Conservation (phyloP, 208 protist species). For the Acanthamoeba healyi region DNA sequence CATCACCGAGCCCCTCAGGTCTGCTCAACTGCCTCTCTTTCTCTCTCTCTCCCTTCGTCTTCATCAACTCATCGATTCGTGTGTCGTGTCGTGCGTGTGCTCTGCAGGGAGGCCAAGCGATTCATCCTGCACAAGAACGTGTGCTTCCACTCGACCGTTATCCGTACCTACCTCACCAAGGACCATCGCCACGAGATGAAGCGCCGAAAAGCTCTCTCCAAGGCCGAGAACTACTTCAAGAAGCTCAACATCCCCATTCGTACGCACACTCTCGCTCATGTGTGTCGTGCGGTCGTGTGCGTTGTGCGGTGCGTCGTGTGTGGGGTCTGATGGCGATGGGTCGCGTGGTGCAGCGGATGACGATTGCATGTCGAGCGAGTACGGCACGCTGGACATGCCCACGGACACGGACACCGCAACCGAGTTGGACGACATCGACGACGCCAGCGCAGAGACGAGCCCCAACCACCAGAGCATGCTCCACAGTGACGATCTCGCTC, state of each 20-base stretch:
- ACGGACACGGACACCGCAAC: background rate
- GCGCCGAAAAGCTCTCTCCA: slow-evolving; percentile 43
- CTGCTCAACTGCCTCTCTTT: background rate
- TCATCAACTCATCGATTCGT: background rate
- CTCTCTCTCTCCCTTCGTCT: background rate
- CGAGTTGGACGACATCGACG: slow-evolving; percentile 1
- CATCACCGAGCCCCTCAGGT: slow-evolving; percentile 24
- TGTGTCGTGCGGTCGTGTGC: background rate
- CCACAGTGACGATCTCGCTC: too few relatives aligned
- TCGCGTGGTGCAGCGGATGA: background rate
- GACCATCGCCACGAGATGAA: slow-evolving; percentile 44
- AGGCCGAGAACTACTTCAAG: slow-evolving; percentile 48
- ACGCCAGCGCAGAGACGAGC: background rate
- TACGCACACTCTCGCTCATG: background rate
- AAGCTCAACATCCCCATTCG: slow-evolving; percentile 38
- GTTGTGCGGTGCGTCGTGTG: background rate
- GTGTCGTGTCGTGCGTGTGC: background rate
- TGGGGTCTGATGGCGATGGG: background rate
- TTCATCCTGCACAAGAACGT: slow-evolving; percentile 50
- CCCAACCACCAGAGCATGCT: background rate
- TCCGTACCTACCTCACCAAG: slow-evolving; percentile 35
- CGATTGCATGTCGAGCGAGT: slow-evolving; percentile 39
- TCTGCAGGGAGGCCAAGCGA: slow-evolving; percentile 3
- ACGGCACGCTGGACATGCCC: slow-evolving; percentile 33
- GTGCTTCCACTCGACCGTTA: slow-evolving; percentile 18